Percentiles rank a stretch among this genome's conserved stretches.
phyloP scores from a whole-genome alignment of 2,329 filamentous ascomycete species.

The Paecilomyces dactylethromorphus region DNA sequence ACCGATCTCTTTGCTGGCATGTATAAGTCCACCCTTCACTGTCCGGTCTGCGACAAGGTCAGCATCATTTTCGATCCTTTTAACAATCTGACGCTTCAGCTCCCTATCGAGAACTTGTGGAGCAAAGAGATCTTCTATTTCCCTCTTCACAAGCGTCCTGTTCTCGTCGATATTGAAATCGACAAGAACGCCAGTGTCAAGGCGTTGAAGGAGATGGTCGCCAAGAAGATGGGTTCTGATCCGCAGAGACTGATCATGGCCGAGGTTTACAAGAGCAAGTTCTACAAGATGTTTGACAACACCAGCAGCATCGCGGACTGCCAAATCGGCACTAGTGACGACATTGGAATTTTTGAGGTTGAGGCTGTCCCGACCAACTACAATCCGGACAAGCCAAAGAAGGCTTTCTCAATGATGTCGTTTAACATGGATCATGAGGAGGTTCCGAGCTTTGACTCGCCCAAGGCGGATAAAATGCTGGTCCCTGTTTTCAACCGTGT shows the following conservation, averaged over 20 bases:
- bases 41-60: conserved; percentile 84
- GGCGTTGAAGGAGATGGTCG: conserved; percentile 45
- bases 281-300: conserved; percentile 83
- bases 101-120: conserved; percentile 84
- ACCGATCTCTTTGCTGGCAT: conserved; percentile 94
- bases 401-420: conserved; percentile 22
- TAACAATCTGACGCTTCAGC: conserved; percentile 83
- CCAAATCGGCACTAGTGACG: conserved; percentile 55
- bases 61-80: conserved; percentile 99
- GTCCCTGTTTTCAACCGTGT: conserved; percentile 43
- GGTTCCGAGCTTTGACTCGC: conserved; percentile 34
- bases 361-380: conserved; percentile 74
- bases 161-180: conserved; percentile 70
- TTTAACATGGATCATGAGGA: conserved; percentile 32
- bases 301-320: conserved; percentile 61
- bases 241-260: conserved; percentile 65
- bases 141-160: conserved; percentile 64
- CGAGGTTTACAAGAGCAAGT: conserved; percentile 75
- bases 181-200: conserved; percentile 60
- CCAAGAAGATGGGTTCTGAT: conserved; percentile 43
- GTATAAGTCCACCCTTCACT: conserved; percentile 96
- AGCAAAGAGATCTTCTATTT: conserved; percentile 67
- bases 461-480: conserved; percentile 40
- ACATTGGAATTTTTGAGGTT: conserved; percentile 69
- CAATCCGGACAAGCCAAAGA: conserved; percentile 49